Evolutionary conservation across 2,329 filamentous ascomycete species (phyloP), one percentile per base, ranked within the genome.

Genomic region (Zalaria sp.): DNA sequence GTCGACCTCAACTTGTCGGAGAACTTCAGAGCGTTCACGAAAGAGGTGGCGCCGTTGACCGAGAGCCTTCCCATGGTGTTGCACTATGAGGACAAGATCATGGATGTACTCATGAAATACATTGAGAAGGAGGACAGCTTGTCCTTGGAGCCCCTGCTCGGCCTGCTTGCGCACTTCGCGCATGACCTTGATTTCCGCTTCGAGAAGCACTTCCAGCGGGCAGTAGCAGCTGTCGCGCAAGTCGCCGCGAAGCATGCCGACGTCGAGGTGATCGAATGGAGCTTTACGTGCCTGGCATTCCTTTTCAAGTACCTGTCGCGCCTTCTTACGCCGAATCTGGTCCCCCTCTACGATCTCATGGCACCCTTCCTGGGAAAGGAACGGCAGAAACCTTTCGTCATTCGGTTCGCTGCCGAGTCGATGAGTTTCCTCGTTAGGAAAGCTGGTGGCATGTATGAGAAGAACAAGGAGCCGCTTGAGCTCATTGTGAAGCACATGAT

Each of bases 281-380:
- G 85, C 39, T 98, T 98, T 63, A 86, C 81, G 8, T 88, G 85
- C 51, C 69, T 98, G 43, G 87, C 91, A 37, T 98, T 93, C 70
- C 70, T 96, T 34, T 95, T 98, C 74, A 98, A 98, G 58, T 96
- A 96, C 56, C 74, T 98, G 4, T 93, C 87, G 2, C 79, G 85
- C 48, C 72, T 96, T 0, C 64, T 98, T 25, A 83, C 91, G 0
- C 81, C 86, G 3, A 84, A 98, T 56, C 64, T 98, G 47, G 72
- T 83, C 47, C 86, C 89, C 37, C 80, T 93, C 2, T 88, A 86
- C 57, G 75, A 85, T 54, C 76, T 91, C 40, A 77, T 98, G 67
- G 75, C 83, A 1, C 81, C 87, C 3, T 72, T 96, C 40, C 73
- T 98, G 27, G 91, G 89, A 48, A 88, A 83, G 59, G 71, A 79